These are phyloP conservation scores for Lanmaoa rubissima DNA, from an alignment of 768 basidiomycete species.

Conservation along the genomic window DNA sequence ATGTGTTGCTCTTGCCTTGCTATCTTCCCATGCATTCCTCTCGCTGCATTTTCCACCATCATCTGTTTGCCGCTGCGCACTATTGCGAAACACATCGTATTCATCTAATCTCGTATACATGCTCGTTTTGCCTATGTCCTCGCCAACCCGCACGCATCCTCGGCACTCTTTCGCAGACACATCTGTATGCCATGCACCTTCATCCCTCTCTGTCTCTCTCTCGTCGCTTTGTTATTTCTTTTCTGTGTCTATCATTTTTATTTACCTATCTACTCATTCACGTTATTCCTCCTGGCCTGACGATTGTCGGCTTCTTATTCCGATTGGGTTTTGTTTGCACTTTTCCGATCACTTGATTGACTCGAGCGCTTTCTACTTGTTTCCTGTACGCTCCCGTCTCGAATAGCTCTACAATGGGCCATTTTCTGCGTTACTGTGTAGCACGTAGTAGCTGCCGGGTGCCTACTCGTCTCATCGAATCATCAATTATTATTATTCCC, in stretches of 20 bases:
- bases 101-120: slow-evolving; percentile 34
- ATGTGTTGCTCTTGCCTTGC: slow-evolving; percentile 38
- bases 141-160: slow-evolving; percentile 14
- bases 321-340: slow-evolving; percentile 12
- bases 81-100: slow-evolving; percentile 38
- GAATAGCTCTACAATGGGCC: slow-evolving; percentile 21
- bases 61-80: slow-evolving; percentile 30
- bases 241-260: slow-evolving; percentile 26
- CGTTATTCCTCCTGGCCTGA: slow-evolving; percentile 27
- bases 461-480: slow-evolving; percentile 29
- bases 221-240: slow-evolving; percentile 25
- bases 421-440: slow-evolving; percentile 34
- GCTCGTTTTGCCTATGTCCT: slow-evolving; percentile 33
- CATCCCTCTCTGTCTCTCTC: slow-evolving; percentile 1
- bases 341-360: slow-evolving; percentile 15
- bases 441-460: slow-evolving; percentile 34
- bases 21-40: slow-evolving; percentile 37
- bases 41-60: slow-evolving; percentile 16
- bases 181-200: slow-evolving; percentile 27
- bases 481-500: slow-evolving; percentile 25
- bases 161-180: slow-evolving; percentile 22
- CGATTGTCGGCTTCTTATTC: slow-evolving; percentile 31
- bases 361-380: slow-evolving; percentile 30
- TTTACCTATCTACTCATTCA: slow-evolving; percentile 31
- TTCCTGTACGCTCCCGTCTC: slow-evolving; percentile 31